Evolutionary conservation across 495 filamentous ascomycete genomes (phyloP).

Genomic region (Bombardia bombarda): DNA sequence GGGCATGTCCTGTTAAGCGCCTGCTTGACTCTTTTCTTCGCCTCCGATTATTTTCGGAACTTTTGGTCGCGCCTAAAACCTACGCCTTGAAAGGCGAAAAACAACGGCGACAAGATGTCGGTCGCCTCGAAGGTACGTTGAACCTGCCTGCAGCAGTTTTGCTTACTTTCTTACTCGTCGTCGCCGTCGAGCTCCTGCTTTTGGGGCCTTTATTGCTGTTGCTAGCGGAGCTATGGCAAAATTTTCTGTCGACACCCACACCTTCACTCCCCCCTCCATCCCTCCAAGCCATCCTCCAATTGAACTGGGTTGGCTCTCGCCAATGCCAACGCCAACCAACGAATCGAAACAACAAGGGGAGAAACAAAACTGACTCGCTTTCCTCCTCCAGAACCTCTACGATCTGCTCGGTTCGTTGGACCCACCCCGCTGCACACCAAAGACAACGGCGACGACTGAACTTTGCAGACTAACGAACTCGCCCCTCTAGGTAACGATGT

Average conservation of each 20-base stretch:
- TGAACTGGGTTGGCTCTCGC: too few species aligned
- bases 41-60: constrained; percentile 7
- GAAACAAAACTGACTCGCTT: constrained; percentile 20
- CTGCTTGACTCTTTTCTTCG: constrained; percentile 5
- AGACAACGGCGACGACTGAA: background rate
- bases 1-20: constrained; percentile 10
- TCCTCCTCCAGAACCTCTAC: constrained; percentile 61
- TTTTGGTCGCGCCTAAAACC: constrained; percentile 13
- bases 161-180: too few species aligned
- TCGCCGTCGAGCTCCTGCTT: too few species aligned
- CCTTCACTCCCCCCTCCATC: too few species aligned
- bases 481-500: constrained; percentile 67
- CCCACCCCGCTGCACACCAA: background rate
- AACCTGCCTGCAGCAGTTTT: too few species aligned
- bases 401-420: constrained; percentile 72
- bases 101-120: constrained; percentile 49
- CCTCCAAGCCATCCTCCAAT: too few species aligned
- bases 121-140: constrained; percentile 53
- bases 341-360: too few species aligned
- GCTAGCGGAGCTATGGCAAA: too few species aligned
- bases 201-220: too few species aligned
- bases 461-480: background rate
- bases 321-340: too few species aligned
- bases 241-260: too few species aligned
- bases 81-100: constrained; percentile 25